These are phyloP conservation scores for Parasitella parasitica DNA, from an alignment of 371 early-diverging fungal species.

Conservation along the genomic window DNA sequence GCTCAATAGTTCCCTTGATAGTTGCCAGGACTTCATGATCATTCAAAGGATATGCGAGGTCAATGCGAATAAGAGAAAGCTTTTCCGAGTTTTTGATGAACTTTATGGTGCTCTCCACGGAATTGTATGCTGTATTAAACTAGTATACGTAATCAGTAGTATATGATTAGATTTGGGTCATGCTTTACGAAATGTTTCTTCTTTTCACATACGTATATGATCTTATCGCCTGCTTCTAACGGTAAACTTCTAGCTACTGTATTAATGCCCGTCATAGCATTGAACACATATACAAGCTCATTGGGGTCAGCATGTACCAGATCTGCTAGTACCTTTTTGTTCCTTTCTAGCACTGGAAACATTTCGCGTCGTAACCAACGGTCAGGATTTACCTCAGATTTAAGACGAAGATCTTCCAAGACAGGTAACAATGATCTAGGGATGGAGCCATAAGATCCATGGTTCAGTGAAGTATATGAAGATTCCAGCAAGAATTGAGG, in stretches of 20 bases:
- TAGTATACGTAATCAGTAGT: not conserved
- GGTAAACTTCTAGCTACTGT: constrained; percentile 43
- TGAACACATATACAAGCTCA: constrained; percentile 40
- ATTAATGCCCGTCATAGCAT: constrained; percentile 44
- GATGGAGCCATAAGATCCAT: constrained; percentile 43
- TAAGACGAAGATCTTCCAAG: constrained; percentile 12
- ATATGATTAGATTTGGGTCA: no score
- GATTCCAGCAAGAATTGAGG: constrained; percentile 44
- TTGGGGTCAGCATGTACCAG: constrained; percentile 38
- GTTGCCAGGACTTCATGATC: constrained; percentile 32
- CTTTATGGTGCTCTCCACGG: constrained; percentile 39
- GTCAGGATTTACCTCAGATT: constrained; percentile 18
- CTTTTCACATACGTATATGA: constrained; percentile 20
- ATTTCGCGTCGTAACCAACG: constrained; percentile 19
- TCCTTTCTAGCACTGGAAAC: constrained; percentile 3
- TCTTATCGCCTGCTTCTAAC: constrained; percentile 43
- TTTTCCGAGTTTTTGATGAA: constrained; percentile 32
- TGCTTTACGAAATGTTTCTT: not conserved
- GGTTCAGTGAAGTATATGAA: constrained; percentile 40
- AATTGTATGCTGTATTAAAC: constrained; percentile 51
- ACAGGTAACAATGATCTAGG: constrained; percentile 11
- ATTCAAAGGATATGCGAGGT: constrained; percentile 32
- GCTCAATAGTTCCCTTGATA: constrained; percentile 27
- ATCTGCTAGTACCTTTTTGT: constrained; percentile 4
- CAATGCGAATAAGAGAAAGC: constrained; percentile 32